These are phyloP conservation scores for Epichloe elymi DNA, from an alignment of 2,329 filamentous ascomycete genomes.

Conservation along the genomic window DNA sequence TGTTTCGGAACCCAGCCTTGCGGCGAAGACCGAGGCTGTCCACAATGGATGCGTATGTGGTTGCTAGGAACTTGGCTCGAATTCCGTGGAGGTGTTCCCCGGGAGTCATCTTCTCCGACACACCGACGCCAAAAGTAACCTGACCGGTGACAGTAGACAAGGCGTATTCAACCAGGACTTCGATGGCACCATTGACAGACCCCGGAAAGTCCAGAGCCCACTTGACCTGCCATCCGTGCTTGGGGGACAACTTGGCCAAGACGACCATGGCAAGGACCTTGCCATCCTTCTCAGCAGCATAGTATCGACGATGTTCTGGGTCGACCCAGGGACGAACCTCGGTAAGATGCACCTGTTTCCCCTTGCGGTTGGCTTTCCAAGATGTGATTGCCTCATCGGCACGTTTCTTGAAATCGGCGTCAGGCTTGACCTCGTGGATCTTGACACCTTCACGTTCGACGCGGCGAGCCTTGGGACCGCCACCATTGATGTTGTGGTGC, in stretches of 20 bases:
- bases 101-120: constrained; percentile 57
- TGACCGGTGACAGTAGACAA: constrained; percentile 37
- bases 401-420: constrained; percentile 54
- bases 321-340: constrained; percentile 86
- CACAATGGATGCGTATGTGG: constrained; percentile 70
- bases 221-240: constrained; percentile 86
- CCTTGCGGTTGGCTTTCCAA: constrained; percentile 71
- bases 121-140: constrained; percentile 82
- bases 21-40: constrained; percentile 70
- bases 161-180: constrained; percentile 63
- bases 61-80: constrained; percentile 67
- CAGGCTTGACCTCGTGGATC: constrained; percentile 58
- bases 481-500: constrained; percentile 41
- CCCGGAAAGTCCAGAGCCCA: constrained; percentile 90
- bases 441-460: constrained; percentile 76
- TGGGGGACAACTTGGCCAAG: constrained; percentile 61
- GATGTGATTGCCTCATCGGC: constrained; percentile 61
- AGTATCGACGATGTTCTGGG: constrained; percentile 70
- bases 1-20: constrained; percentile 83
- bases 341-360: constrained; percentile 76
- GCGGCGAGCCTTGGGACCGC: constrained; percentile 64
- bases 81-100: constrained; percentile 78
- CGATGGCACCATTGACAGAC: constrained; percentile 76
- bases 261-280: constrained; percentile 67
- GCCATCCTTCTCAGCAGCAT: constrained; percentile 64